Evolutionary conservation across 768 basidiomycete genomes (phyloP), one percentile per base, ranked within the genome.

Genomic region (Suillus cothurnatus): DNA sequence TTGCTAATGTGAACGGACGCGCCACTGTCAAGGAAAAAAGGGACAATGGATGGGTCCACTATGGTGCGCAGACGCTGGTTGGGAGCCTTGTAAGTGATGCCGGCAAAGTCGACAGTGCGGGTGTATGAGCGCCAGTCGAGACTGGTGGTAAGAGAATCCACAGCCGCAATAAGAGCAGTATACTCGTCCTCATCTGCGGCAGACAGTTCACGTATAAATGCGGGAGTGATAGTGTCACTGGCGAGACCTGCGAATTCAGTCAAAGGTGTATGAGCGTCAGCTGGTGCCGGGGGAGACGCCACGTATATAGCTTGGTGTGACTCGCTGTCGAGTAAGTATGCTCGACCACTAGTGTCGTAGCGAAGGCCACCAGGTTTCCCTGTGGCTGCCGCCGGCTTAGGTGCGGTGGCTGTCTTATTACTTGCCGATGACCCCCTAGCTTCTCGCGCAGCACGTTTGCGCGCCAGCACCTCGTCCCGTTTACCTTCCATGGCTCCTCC

Each of bases 201-300:
- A 8, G 21, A 11, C 5, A 45, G 2, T 7, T 45, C 43, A 8
- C 6, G 0, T 3, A 45, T 45, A 8, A 21, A 21, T 1, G 21
- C 21, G 0, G 21, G 19, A 1, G 43, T 7, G 8, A 7, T 45
- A 8, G 43, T 6, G n/a, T 45, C 8, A 4, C 17, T 19, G 0
- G 8, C 3, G 0, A 45, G 43, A 0, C 43, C 43, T 0, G 21
- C 43, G 1, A 45, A 45, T 21, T 45, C 43, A 9, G 43, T 9
- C 1, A 21, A 21, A 21, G 43, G 8, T 0, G 39, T 1, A 38
- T 14, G 39, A 15, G 14, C 14, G 2, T 15, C 3, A 6, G 14
- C 15, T 0, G 38, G 38, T 0, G 12, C 38, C n/a, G n/a, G n/a
- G 2, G 21, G 19, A 0, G 43, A n/a, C 2, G 21, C 21, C 0